Evolutionary conservation across 1,284 basidiomycete genomes (phyloP).

Genomic region (Ceratobasidium sp.): DNA sequence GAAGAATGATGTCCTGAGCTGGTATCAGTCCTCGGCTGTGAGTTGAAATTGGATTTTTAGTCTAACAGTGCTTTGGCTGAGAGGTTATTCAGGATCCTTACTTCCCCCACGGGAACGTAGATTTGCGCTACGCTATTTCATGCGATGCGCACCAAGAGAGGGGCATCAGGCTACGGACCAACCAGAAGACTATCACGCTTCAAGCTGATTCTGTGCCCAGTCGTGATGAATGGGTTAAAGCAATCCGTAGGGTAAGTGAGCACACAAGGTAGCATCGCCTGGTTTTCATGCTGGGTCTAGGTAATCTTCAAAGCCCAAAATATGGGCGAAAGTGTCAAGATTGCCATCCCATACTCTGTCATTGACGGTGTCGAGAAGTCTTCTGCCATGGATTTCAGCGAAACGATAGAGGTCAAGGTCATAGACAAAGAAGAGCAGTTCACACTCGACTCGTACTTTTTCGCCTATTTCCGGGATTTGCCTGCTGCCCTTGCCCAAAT

Average conservation of each 20-base stretch:
- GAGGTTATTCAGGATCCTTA: slow-evolving; percentile 76
- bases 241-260: slow-evolving; percentile 73
- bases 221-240: slow-evolving; percentile 92
- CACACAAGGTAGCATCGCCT: neutral
- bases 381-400: slow-evolving; percentile 88
- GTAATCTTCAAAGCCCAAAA: slow-evolving; percentile 93
- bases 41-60: slow-evolving; percentile 48
- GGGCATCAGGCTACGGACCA: slow-evolving; percentile 79
- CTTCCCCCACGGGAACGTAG: slow-evolving; percentile 93
- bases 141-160: slow-evolving; percentile 80
- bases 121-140: slow-evolving; percentile 88
- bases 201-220: slow-evolving; percentile 80
- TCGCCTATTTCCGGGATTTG: slow-evolving; percentile 87
- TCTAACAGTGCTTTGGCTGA: slow-evolving; percentile 1
- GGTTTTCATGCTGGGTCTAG: slow-evolving; percentile 22
- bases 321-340: slow-evolving; percentile 91
- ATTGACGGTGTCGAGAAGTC: slow-evolving; percentile 89
- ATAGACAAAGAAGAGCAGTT: slow-evolving; percentile 80
- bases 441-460: slow-evolving; percentile 87
- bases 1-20: slow-evolving; percentile 90
- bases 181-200: slow-evolving; percentile 74
- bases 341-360: slow-evolving; percentile 90
- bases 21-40: slow-evolving; percentile 92
- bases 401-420: slow-evolving; percentile 92
- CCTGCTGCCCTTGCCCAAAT: slow-evolving; percentile 78